Evolutionary conservation across 2,329 filamentous ascomycete genomes (phyloP).

Genomic region (Didymella pinodella): DNA sequence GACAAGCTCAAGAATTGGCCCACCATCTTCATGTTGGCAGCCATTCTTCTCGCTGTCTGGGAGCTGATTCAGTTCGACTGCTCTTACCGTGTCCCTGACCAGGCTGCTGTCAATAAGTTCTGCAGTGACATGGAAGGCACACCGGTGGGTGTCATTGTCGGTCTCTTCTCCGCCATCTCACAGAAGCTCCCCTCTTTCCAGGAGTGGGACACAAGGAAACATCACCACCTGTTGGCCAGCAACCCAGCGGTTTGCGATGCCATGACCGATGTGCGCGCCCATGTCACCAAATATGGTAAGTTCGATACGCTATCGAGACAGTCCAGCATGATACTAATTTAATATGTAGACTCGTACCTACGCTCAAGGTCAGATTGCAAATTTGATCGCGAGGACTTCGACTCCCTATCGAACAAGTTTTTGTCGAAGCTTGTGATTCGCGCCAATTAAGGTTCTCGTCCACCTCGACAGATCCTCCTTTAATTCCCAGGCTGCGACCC

Average conservation of each 20-base stretch:
- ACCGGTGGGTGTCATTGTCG: constrained; percentile 94
- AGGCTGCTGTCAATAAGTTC: constrained; percentile 87
- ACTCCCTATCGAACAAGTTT: constrained; percentile 97
- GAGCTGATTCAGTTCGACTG: constrained; percentile 99
- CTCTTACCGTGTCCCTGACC: constrained; percentile 91
- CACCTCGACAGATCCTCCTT: constrained; percentile 23
- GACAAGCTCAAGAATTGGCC: constrained; percentile 99
- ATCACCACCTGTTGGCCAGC: constrained; percentile 88
- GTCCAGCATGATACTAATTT: constrained; percentile 52
- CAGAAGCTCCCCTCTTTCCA: constrained; percentile 92
- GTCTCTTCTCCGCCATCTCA: constrained; percentile 96
- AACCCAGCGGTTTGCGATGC: constrained; percentile 92
- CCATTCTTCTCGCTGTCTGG: constrained; percentile 92
- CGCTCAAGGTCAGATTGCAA: constrained; percentile 78
- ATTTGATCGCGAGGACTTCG: constrained; percentile 92
- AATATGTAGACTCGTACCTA: constrained; percentile 79
- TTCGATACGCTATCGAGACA: constrained; percentile 28
- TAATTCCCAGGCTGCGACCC: constrained; percentile 31
- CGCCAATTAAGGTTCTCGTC: constrained; percentile 69
- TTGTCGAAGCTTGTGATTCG: constrained; percentile 95
- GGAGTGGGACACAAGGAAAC: constrained; percentile 92
- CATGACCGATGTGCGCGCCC: constrained; percentile 92
- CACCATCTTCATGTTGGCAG: constrained; percentile 96
- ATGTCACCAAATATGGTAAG: constrained; percentile 94
- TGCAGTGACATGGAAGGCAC: constrained; percentile 96